Percentiles rank a stretch among this genome's conserved stretches.
phyloP scores from a whole-genome alignment of 2,329 filamentous ascomycete species.

The Parafenestella ontariensis region DNA sequence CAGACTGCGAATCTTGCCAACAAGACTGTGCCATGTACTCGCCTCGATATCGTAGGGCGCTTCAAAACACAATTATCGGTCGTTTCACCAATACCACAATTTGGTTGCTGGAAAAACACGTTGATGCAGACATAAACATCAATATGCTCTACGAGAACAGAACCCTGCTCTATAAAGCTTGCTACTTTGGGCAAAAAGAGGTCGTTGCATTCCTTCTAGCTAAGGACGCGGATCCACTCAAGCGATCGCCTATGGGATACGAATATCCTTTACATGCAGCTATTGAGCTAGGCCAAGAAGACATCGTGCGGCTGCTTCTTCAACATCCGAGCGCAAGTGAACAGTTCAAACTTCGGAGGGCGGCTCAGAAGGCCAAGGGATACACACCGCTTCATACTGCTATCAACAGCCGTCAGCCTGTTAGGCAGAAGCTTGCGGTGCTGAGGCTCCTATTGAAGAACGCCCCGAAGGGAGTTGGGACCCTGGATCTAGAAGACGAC shows the following conservation, averaged over 20 bases:
- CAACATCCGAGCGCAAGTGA: background rate
- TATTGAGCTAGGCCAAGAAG: background rate
- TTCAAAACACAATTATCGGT: conserved; percentile 1
- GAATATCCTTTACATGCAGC: conserved; percentile 4
- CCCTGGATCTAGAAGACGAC: background rate
- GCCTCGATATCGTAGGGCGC: background rate
- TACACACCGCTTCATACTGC: conserved; percentile 1
- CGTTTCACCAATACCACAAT: background rate
- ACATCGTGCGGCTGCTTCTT: background rate
- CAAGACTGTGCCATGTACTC: background rate
- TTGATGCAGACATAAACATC: background rate
- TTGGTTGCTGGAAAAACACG: background rate
- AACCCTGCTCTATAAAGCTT: conserved; percentile 1
- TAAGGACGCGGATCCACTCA: background rate
- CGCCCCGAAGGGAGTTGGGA: background rate
- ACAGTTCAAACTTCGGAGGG: background rate
- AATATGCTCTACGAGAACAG: background rate
- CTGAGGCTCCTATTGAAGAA: background rate
- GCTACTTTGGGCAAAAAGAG: conserved; percentile 1
- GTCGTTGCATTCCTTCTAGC: background rate
- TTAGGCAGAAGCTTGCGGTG: background rate
- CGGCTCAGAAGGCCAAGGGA: background rate
- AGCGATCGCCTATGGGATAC: conserved; percentile 1
- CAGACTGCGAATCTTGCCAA: background rate
- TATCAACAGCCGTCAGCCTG: background rate